Base-by-base conservation (phyloP, 495 filamentous ascomycete species). In the Penicillium turbatum region DNA sequence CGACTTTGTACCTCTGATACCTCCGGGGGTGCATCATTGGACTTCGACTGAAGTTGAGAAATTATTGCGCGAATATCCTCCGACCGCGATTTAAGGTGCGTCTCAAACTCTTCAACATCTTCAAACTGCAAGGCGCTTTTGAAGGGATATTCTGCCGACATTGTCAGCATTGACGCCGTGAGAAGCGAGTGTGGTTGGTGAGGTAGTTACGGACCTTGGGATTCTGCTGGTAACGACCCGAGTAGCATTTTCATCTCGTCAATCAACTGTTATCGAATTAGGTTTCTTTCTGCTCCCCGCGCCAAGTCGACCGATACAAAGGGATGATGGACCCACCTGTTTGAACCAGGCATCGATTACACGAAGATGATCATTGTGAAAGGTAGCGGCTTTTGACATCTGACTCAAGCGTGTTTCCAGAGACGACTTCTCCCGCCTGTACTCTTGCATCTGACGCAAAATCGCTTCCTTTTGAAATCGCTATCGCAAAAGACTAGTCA, bases 401-500 rank as follows among this genome's bases (percentile, higher is more conserved):
- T 92, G 86, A 56, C 81, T 85, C 45, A 93, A 70, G 59, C 86
- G 86, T 35, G 77, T 68, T 70, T 97, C 92, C 41, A 96, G 69
- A 15, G 82, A 84, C 30, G 76, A 76, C 67, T 88, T 89, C 64
- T 97, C 90, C 42, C 95, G 82, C 70, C 96, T 97, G 67, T 91
- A 96, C 68, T 97, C 95, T 61, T 87, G 85, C 92, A 98, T 96
- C 65, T 97, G 92, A 27, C 93, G 89, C 66, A 88, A 85, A 64
- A 98, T 97, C 53, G 93, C 93, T 79, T 96, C 93, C 70, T 98
- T 98, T 75, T 96, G 90, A 65, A 89, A 97, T 60, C 86, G 83
- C 93, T 98, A 67, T 68, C 55, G 40, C 43, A 43, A 48, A 39
- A 43, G 9, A 5, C 11, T 9, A 17, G 51, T 66, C 37, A 66